phyloP scores from a whole-genome alignment of 2,329 filamentous ascomycete species.

The Nemania sp. region DNA sequence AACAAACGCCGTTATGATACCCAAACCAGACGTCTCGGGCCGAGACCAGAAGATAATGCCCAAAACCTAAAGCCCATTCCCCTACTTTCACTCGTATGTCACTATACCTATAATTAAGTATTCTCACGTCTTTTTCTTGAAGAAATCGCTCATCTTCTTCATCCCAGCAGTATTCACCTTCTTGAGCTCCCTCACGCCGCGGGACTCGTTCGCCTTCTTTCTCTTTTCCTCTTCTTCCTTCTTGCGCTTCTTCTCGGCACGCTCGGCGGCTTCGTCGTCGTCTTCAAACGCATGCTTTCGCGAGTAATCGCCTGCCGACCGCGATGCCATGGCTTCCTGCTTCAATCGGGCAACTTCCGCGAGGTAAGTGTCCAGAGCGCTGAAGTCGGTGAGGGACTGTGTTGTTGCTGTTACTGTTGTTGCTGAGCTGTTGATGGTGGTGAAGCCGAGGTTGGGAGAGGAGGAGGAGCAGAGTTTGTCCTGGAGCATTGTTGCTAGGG shows the following conservation, averaged over 20 bases:
- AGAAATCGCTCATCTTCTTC: constrained; percentile 97
- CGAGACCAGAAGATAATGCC: constrained; percentile 1
- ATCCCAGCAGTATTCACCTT: constrained; percentile 92
- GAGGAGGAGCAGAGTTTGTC: constrained; percentile 45
- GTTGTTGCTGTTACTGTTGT: too few species aligned
- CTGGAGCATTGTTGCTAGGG: constrained; percentile 49
- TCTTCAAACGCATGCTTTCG: constrained; percentile 68
- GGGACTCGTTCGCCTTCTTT: constrained; percentile 74
- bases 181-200: constrained; percentile 76
- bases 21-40: constrained; percentile 5
- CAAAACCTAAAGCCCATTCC: neutral
- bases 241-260: constrained; percentile 80
- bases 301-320: constrained; percentile 70
- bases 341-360: constrained; percentile 67
- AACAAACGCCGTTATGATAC: constrained; percentile 14
- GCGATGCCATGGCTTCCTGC: constrained; percentile 69
- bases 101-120: neutral
- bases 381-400: constrained; percentile 60
- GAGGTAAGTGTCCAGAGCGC: constrained; percentile 71
- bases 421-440: too few species aligned
- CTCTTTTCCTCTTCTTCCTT: constrained; percentile 87
- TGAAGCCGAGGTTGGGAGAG: too few species aligned
- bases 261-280: constrained; percentile 66
- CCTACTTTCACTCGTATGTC: too few species aligned
- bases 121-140: constrained; percentile 65